Base-by-base conservation (phyloP, 2,329 filamentous ascomycete species). In the Raffaelea arxii region DNA sequence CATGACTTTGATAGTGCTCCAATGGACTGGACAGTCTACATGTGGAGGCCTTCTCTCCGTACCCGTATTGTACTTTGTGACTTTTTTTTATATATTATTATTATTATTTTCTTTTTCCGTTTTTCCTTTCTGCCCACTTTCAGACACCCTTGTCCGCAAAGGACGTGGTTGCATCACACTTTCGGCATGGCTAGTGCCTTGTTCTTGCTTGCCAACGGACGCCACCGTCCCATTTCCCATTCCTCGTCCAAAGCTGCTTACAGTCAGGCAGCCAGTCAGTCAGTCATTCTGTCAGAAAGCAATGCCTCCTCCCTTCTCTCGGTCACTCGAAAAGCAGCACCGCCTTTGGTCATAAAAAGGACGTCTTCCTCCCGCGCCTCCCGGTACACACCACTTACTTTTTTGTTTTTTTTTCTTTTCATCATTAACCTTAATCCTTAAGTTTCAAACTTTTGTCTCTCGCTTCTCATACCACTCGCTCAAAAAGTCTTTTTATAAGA, bases 381-480 rank as follows among this genome's bases (percentile, higher is more conserved):
- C n/a, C 35, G 14, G 19, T 36, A 18, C 32, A 36, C 32, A 36
- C 14, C 16, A 12, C 16, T 16, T 18, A n/a, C 32, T 6, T 14
- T 18, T 14, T 39, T 27, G 6, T 25, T 25, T 24, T 40, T 37
- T 32, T 19, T 32, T 22, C 25, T 25, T 23, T 24, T n/a, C 14
- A 23, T 23, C 22, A 21, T 27, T 14, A 36, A 36, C 32, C 32
- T 10, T 27, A 24, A 38, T 38, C 23, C 32, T 5, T n/a, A 35
- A 44, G 39, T 14, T 42, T 25, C 16, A 37, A 25, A 40, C n/a
- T n/a, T n/a, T n/a, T n/a, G 46, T 51, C 47, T 49, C 42, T 51
- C 49, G 47, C 43, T 51, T 41, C 22, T 35, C 32, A 23, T 39
- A 46, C 35, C 18, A 36, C 39, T 47, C 49, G 43, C 47, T 48